phyloP scores from a whole-genome alignment of 2,329 filamentous ascomycete genomes.

The Pezicula carpinea region DNA sequence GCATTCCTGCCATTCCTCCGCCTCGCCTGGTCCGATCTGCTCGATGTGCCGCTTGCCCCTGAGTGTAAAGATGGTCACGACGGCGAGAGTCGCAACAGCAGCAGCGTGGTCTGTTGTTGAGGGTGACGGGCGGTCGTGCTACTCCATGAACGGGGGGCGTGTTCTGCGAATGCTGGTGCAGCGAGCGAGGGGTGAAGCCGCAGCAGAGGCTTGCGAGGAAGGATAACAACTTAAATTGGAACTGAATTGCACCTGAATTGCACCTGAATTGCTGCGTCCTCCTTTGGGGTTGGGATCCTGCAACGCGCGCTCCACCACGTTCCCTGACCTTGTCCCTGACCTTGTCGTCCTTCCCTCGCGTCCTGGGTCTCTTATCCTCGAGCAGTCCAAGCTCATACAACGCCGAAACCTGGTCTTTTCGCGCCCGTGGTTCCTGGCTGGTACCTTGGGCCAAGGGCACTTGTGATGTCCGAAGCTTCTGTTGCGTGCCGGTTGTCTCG shows the following conservation, averaged over 20 bases:
- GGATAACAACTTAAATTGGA: slow-evolving; percentile 4
- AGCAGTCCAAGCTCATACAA: slow-evolving; percentile 29
- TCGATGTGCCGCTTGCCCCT: slow-evolving; percentile 17
- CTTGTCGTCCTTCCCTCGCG: slow-evolving; percentile 22
- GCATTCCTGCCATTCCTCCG: slow-evolving; percentile 53
- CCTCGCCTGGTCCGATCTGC: slow-evolving; percentile 24
- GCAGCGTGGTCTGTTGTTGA: not conserved
- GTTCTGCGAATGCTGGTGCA: not conserved
- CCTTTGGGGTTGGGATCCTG: slow-evolving; percentile 25
- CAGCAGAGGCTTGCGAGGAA: not conserved
- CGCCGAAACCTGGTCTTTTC: slow-evolving; percentile 23
- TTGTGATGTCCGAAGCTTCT: not conserved
- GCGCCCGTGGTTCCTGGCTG: slow-evolving; percentile 9
- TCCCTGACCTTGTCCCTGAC: slow-evolving; percentile 19
- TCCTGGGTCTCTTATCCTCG: slow-evolving; percentile 24
- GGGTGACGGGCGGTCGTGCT: not conserved
- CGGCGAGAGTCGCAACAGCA: slow-evolving; percentile 5
- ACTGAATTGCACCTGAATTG: no score
- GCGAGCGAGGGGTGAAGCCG: not conserved
- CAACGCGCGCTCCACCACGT: slow-evolving; percentile 23
- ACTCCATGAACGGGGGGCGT: not conserved
- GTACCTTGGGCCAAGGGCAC: no score
- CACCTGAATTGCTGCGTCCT: slow-evolving; percentile 18
- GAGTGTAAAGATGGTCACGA: slow-evolving; percentile 13
- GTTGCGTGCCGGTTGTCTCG: no score